Evolutionary conservation across 768 basidiomycete species (phyloP).

Genomic region (Xerocomellus chrysenteron): DNA sequence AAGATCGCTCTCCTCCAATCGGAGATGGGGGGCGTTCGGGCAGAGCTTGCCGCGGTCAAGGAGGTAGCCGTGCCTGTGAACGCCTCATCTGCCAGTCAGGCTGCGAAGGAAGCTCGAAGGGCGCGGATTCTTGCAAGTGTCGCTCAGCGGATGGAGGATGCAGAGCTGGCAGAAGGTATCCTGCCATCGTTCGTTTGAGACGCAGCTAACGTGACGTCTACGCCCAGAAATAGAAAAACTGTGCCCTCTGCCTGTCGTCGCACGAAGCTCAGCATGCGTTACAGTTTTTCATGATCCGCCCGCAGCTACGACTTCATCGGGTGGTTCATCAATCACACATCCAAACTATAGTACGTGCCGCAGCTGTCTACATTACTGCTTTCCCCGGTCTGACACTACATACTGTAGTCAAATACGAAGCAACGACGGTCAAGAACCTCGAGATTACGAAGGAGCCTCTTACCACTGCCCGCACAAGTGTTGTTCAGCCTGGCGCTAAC

Average conservation of each 20-base stretch:
- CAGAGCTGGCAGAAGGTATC: conserved; percentile 8
- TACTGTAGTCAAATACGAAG: not conserved
- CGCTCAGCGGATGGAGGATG: not conserved
- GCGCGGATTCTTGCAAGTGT: not conserved
- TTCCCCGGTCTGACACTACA: not conserved
- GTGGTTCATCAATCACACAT: not conserved
- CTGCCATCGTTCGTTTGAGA: not conserved
- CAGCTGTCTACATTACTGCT: not conserved
- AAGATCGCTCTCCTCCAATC: conserved; percentile 19
- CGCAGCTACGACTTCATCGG: not conserved
- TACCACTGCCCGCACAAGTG: not conserved
- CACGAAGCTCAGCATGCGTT: not conserved
- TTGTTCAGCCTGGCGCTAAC: conserved; percentile 7
- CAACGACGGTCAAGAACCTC: not conserved
- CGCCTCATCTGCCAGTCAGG: not conserved
- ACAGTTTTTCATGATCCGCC: not conserved
- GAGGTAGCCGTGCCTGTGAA: not conserved
- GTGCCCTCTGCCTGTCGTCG: not conserved
- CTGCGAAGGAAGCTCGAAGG: conserved; percentile 3
- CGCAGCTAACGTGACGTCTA: not conserved
- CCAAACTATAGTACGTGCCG: conserved; percentile 5
- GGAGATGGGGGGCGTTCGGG: conserved; percentile 8
- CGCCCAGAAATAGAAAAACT: not conserved
- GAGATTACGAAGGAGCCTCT: not conserved
- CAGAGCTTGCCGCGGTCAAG: conserved; percentile 13